phyloP scores from a whole-genome alignment of 257 asterid species.

The Solanum acaule region DNA sequence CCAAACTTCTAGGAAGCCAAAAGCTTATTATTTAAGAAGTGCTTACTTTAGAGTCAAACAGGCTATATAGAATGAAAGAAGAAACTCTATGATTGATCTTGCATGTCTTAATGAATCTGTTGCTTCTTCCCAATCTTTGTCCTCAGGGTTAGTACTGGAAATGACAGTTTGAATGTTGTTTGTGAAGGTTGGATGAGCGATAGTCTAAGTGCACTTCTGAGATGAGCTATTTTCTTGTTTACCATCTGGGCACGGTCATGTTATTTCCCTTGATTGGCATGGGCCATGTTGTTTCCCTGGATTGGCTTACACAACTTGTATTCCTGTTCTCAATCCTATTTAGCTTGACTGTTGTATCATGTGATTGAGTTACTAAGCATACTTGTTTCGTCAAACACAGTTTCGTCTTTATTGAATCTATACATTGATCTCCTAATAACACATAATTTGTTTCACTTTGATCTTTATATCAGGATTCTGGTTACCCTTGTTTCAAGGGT shows the following conservation, averaged over 20 bases:
- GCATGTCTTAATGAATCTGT: not conserved
- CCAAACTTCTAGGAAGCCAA: not conserved
- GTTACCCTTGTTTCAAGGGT: slow-evolving; percentile 97
- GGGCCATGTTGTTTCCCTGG: not conserved
- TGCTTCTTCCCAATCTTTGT: not conserved
- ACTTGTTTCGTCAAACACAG: not conserved
- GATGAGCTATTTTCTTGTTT: not conserved
- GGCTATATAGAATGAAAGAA: not conserved
- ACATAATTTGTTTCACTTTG: not conserved
- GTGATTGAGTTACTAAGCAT: not conserved
- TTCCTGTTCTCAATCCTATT: not conserved
- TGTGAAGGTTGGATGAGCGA: not conserved
- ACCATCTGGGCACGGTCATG: not conserved
- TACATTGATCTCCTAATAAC: not conserved
- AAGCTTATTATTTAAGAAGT: not conserved
- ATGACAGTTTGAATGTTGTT: not conserved
- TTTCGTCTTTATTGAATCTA: not conserved
- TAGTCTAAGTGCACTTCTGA: not conserved
- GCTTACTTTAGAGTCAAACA: not conserved
- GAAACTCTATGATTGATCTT: not conserved
- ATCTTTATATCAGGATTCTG: slow-evolving; percentile 65
- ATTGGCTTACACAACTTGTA: not conserved
- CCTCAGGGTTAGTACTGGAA: not conserved
- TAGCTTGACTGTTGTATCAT: not conserved
- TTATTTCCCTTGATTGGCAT: not conserved